A percentile compares a stretch with the other conserved stretches of the same genome.
These are phyloP conservation scores for Hamamelis virginiana DNA, from an alignment of 164 flowering plant species.

Conservation along the genomic window DNA sequence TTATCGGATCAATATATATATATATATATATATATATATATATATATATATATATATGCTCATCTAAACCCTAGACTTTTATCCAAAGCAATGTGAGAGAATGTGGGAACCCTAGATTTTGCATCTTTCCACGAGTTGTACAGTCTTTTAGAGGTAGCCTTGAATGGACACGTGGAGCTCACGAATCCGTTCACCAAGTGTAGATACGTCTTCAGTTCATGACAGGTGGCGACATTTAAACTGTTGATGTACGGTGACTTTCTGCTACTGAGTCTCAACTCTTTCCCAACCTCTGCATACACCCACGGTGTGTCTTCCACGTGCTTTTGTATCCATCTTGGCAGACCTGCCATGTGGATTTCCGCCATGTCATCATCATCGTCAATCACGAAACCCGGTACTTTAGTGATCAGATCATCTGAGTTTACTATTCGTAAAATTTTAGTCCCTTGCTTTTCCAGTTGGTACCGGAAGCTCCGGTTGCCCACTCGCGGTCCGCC, in stretches of 20 bases:
- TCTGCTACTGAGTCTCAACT: conserved; percentile 39
- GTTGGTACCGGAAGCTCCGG: conserved; percentile 31
- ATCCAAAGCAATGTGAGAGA: no score
- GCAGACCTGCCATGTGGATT: no score
- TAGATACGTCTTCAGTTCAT: conserved; percentile 59
- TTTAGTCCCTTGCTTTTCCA: conserved; percentile 41
- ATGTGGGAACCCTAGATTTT: no score
- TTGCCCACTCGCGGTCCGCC: conserved; percentile 65
- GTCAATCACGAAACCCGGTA: conserved; percentile 48
- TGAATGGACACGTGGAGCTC: conserved; percentile 47
- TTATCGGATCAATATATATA: no score
- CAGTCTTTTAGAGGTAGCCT: conserved; percentile 23
- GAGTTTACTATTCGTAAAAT: conserved; percentile 48
- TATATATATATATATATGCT: no score
- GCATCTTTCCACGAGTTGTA: no score
- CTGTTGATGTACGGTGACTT: conserved; percentile 33
- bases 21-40: no score
- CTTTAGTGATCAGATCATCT: conserved; percentile 52
- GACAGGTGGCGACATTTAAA: conserved; percentile 51
- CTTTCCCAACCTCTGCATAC: conserved; percentile 51
- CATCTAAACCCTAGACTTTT: no score
- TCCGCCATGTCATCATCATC: no score
- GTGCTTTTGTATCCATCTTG: conserved; percentile 32
- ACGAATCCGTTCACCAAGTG: conserved; percentile 48
- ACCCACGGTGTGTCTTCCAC: conserved; percentile 39